Base-by-base conservation (phyloP, 1,284 basidiomycete genomes). In the Cutaneotrichosporon sp. region DNA sequence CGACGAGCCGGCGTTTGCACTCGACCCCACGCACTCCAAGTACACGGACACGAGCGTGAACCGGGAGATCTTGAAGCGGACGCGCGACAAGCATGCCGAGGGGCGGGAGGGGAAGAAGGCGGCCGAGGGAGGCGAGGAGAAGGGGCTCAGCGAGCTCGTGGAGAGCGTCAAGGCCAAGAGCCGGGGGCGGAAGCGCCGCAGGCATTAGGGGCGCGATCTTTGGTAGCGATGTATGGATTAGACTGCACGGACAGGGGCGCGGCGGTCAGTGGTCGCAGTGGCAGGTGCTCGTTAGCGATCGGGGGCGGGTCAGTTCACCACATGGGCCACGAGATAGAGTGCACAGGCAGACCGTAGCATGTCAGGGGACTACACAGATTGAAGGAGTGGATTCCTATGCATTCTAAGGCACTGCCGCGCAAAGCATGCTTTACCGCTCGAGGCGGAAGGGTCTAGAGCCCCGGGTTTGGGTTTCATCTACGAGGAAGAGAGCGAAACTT, bases 1-100 rank as follows among this genome's bases (percentile, higher is more conserved):
- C 74, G 91, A 97, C 67, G 91, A 99, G 73, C 87, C 93, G 71
- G 85, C 88, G 49, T 99, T 92, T 72, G 95, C 95, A 0, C 92
- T 99, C 69, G 97, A 99, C 77, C 95, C 97, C 22, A 92, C 87
- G 53, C 92, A 98, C 81, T 92, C 95, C 75, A 90, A 88, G 93
- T 95, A 38, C 24, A 91, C 89, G 77, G 92, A 90, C 81, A 93
- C 93, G 1, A 89, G 89, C 78, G 87, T 87, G 58, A 97, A 97
- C 93, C 75, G 85, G 16, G 87, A 87, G 3, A 82, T 97, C 9
- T 81, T 97, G 46, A 82, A 82, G 57, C 79, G 82, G 49, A 74
- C 77, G 54, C 69, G 57, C 22, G 56, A 70, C 22, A 69, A 73
- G 2, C 74, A 78, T 55, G 64, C 62, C 5, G 56, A 54, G 36